A percentile compares a stretch with the other conserved stretches of the same genome.
phyloP scores from a whole-genome alignment of 2,329 filamentous ascomycete species.

The Tricladium varicosporioides region DNA sequence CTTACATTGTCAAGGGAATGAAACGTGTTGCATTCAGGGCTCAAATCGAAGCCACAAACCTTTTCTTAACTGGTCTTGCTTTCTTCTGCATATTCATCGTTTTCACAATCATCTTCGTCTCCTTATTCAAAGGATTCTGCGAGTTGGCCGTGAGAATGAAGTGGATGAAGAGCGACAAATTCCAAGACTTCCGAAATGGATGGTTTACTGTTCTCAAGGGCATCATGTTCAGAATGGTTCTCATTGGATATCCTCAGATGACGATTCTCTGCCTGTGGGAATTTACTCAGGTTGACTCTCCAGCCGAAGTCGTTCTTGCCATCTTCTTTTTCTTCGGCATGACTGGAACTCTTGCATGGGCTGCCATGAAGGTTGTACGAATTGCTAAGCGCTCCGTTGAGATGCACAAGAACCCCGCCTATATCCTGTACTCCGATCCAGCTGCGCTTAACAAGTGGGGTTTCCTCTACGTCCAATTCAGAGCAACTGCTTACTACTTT shows the following conservation, averaged over 20 bases:
- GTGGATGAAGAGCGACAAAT: slow-evolving; percentile 81
- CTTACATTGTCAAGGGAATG: slow-evolving; percentile 72
- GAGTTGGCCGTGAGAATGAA: slow-evolving; percentile 72
- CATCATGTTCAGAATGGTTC: slow-evolving; percentile 83
- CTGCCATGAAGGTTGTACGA: slow-evolving; percentile 82
- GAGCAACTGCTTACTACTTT: slow-evolving; percentile 93
- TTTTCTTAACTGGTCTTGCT: slow-evolving; percentile 86
- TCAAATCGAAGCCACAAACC: slow-evolving; percentile 82
- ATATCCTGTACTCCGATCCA: slow-evolving; percentile 96
- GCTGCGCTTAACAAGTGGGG: slow-evolving; percentile 95
- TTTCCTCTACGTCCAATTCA: slow-evolving; percentile 95
- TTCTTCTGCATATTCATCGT: slow-evolving; percentile 87
- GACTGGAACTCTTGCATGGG: slow-evolving; percentile 76
- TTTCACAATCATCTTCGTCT: slow-evolving; percentile 69
- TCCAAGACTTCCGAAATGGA: slow-evolving; percentile 89
- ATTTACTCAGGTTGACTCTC: slow-evolving; percentile 80
- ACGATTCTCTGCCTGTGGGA: slow-evolving; percentile 91
- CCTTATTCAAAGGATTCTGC: slow-evolving; percentile 76
- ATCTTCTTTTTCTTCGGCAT: slow-evolving; percentile 87
- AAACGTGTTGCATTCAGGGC: slow-evolving; percentile 85
- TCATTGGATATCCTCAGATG: slow-evolving; percentile 92
- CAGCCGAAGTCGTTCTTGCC: slow-evolving; percentile 81
- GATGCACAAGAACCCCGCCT: slow-evolving; percentile 95
- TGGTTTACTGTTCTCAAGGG: slow-evolving; percentile 93
- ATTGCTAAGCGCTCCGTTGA: slow-evolving; percentile 84